Conservation (phyloP, 768 basidiomycete species). For the Rhizopogon roseolus region DNA sequence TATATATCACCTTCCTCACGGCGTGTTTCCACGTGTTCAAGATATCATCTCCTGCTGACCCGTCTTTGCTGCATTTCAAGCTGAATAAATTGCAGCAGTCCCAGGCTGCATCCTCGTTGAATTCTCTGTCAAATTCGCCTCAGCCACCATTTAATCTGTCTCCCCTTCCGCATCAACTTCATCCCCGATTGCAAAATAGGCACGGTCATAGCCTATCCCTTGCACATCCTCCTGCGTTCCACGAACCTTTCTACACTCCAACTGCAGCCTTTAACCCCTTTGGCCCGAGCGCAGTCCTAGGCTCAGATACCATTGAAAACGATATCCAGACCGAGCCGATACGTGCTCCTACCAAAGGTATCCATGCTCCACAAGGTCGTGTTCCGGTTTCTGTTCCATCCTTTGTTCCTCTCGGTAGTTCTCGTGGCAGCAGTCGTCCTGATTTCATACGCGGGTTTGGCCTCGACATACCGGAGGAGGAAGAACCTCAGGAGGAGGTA, state of each 20-base stretch:
- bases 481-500: constrained; percentile 52
- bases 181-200: constrained; percentile 42
- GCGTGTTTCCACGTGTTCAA: constrained; percentile 22
- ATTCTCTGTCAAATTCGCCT: constrained; percentile 62
- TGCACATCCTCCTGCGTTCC: constrained; percentile 45
- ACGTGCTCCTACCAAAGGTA: constrained; percentile 23
- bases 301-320: constrained; percentile 41
- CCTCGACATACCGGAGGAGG: constrained; percentile 73
- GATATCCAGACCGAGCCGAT: constrained; percentile 18
- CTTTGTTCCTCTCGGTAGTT: constrained; percentile 40
- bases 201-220: constrained; percentile 77
- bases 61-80: constrained; percentile 75
- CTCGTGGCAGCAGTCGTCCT: constrained; percentile 48
- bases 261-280: constrained; percentile 58
- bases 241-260: constrained; percentile 30
- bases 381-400: constrained; percentile 41
- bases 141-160: constrained; percentile 51
- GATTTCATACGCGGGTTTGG: constrained; percentile 82
- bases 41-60: constrained; percentile 92
- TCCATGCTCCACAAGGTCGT: constrained; percentile 54
- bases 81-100: constrained; percentile 80
- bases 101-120: constrained; percentile 44
- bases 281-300: constrained; percentile 50
- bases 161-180: constrained; percentile 43
- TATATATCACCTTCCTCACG: constrained; percentile 11